Evolutionary conservation across 148 eudicot genomes (phyloP).

Genomic region (Rhododendron ovatum): DNA sequence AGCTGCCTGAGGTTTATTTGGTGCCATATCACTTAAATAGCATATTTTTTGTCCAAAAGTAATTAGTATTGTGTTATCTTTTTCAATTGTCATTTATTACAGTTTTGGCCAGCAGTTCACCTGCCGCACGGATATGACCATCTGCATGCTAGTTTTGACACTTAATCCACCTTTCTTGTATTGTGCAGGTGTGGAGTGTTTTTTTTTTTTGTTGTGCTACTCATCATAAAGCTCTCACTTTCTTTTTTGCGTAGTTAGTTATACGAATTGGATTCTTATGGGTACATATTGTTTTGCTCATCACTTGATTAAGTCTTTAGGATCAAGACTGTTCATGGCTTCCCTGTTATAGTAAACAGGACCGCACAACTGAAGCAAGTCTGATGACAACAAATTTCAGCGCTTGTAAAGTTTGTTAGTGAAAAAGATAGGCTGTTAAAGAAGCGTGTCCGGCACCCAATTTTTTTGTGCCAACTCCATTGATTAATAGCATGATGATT

Average conservation of each 20-base stretch:
- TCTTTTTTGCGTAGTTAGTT: neutral
- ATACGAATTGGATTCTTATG: neutral
- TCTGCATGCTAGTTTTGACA: constrained; percentile 1
- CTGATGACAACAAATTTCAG: neutral
- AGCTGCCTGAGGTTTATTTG: constrained; percentile 16
- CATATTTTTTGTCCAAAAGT: neutral
- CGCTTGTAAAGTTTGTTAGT: neutral
- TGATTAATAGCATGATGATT: neutral
- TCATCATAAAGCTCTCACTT: neutral
- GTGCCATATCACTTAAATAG: neutral
- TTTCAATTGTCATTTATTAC: neutral
- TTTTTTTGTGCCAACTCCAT: neutral
- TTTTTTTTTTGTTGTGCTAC: neutral
- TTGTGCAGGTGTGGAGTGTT: neutral
- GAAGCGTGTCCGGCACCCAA: neutral
- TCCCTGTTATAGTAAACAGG: neutral
- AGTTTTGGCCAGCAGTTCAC: neutral
- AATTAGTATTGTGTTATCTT: neutral
- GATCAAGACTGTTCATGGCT: neutral
- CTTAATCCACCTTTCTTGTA: neutral
- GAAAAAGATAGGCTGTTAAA: neutral
- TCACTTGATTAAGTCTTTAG: neutral
- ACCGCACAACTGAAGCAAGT: neutral
- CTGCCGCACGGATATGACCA: neutral
- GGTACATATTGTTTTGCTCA: neutral